Base-by-base conservation (phyloP, 495 filamentous ascomycete genomes). In the Penicillium cosmopolitanum region DNA sequence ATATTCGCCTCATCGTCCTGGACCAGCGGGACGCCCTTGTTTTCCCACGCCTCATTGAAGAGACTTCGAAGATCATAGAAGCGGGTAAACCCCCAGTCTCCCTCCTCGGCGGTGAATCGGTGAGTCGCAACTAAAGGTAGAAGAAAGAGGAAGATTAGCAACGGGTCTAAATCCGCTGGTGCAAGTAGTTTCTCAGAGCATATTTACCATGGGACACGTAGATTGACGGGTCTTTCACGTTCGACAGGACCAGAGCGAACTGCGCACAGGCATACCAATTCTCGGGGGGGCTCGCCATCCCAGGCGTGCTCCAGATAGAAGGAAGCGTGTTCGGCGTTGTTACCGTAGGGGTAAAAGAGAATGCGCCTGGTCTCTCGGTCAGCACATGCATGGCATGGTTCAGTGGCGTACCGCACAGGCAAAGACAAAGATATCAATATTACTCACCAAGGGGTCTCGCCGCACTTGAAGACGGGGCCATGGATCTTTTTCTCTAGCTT, bases 71-170 rank as follows among this genome's bases (percentile, higher is more conserved):
- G 76, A 65, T 97, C 93, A 19, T 88, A 85, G 69, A 97, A 99
- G 53, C 92, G 76, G 5, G 96, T 98, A 67, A 99, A 99, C 1
- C 95, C 95, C 95, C 95, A 99, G 65, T 99, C 95, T n/a, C 91
- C 91, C 75, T 99, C 95, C 19, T 97, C 94, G 42, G 87, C 88
- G 11, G 90, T 97, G 69, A 97, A 99, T 53, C 95, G 88, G 66
- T 99, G 95, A 57, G 92, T 91, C 46, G 84, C 84, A 57, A 82
- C 84, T 86, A 65, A 11, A 16, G 4, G 25, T 28, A 28, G 6
- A 28, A 31, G 8, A 31, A 31, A 31, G 28, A 11, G 11, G 12
- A 48, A 23, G 10, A 15, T 48, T 28, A 48, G 21, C 9, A 5
- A 0, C 46, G 16, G 16, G 13, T 44, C 42, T 19, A 9, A 16